phyloP scores from a whole-genome alignment of 2,329 filamentous ascomycete species.

The Pseudogymnoascus sp. region DNA sequence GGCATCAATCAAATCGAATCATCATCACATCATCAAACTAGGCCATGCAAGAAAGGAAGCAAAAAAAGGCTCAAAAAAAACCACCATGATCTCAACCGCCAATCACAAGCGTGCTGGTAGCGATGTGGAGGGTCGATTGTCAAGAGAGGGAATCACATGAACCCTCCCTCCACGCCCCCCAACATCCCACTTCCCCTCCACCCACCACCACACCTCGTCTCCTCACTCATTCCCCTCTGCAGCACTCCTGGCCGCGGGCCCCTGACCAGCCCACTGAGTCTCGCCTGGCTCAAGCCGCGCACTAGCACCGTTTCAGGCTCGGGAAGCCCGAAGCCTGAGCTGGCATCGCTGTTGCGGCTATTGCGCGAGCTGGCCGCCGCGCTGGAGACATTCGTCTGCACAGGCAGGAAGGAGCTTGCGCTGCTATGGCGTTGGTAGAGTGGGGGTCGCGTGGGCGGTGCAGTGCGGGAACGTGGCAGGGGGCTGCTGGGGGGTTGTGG shows the following conservation, averaged over 20 bases:
- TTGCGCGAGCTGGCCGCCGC: background rate
- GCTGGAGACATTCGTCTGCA: background rate
- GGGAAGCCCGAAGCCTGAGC: background rate
- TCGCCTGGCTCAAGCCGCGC: slow-evolving; percentile 2
- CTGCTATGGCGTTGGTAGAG: background rate
- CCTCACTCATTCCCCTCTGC: background rate
- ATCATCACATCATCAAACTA: background rate
- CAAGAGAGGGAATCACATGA: background rate
- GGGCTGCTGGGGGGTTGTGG: background rate
- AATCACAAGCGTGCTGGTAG: background rate
- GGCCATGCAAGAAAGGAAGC: background rate
- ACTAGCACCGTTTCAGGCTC: background rate
- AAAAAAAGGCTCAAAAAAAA: background rate
- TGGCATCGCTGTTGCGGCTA: background rate
- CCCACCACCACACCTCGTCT: background rate
- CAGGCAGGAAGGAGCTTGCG: background rate
- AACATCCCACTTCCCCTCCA: slow-evolving; percentile 4
- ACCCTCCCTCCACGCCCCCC: background rate
- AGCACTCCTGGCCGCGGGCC: background rate
- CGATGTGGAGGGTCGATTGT: background rate
- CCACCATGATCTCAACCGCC: background rate
- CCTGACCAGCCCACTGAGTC: background rate
- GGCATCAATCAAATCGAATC: slow-evolving; percentile 1
- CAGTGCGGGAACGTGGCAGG: background rate
- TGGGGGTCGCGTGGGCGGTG: background rate